Evolutionary conservation across 441 rosid genomes (phyloP).

Genomic region (Capsella rubella): DNA sequence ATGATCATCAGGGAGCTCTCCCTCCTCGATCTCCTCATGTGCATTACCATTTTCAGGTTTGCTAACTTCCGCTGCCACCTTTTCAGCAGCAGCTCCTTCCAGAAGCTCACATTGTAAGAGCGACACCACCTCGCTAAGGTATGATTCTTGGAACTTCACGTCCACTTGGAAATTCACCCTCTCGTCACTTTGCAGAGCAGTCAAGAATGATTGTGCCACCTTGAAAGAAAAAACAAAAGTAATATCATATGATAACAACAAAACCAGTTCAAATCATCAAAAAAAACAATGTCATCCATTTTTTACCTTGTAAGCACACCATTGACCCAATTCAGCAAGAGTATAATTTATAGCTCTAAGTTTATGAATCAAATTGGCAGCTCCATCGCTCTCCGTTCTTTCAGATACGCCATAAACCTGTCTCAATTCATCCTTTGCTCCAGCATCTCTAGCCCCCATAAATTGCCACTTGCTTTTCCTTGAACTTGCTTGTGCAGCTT

Average conservation of each 20-base stretch:
- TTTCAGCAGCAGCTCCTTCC: slow-evolving; percentile 89
- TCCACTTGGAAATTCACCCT: slow-evolving; percentile 95
- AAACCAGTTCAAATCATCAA: slow-evolving; percentile 5
- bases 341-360: slow-evolving; percentile 95
- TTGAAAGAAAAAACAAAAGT: slow-evolving; percentile 46
- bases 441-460: slow-evolving; percentile 99
- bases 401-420: slow-evolving; percentile 99
- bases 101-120: slow-evolving; percentile 89
- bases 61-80: slow-evolving; percentile 50
- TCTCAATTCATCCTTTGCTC: slow-evolving; percentile 93
- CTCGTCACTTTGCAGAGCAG: slow-evolving; percentile 95
- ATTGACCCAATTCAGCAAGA: slow-evolving; percentile 96
- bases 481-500: slow-evolving; percentile 91
- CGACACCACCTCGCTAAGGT: slow-evolving; percentile 74
- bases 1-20: slow-evolving; percentile 95
- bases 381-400: slow-evolving; percentile 99
- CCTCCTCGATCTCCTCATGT: slow-evolving; percentile 93
- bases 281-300: neutral
- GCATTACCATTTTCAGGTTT: slow-evolving; percentile 52
- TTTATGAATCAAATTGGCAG: slow-evolving; percentile 95
- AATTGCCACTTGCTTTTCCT: slow-evolving; percentile 99
- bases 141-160: slow-evolving; percentile 96
- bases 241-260: neutral
- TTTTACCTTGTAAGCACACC: slow-evolving; percentile 99
- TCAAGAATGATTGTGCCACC: slow-evolving; percentile 95